Evolutionary conservation across 345 rosid genomes (phyloP).

Genomic region (Boechera retrofracta): DNA sequence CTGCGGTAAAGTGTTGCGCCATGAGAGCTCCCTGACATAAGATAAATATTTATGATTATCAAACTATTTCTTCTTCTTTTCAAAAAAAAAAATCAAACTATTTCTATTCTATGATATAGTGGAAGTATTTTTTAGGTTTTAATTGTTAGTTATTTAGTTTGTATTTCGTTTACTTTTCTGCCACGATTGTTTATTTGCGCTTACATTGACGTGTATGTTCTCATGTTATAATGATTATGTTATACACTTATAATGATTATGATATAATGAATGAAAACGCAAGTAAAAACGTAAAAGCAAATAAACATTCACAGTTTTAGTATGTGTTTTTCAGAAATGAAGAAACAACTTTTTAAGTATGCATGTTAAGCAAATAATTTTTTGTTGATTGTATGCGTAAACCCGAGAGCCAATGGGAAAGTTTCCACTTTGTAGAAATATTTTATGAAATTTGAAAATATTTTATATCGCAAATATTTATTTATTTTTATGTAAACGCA

Average conservation of each 20-base stretch:
- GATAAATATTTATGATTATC: neutral
- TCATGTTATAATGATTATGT: too few relatives aligned
- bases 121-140: neutral
- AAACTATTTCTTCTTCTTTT: neutral
- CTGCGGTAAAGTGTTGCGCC: conserved; percentile 55
- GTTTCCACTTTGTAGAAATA: too few relatives aligned
- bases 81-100: neutral
- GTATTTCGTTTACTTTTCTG: neutral
- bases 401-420: too few relatives aligned
- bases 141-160: neutral
- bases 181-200: neutral
- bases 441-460: neutral
- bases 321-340: too few relatives aligned
- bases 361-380: too few relatives aligned
- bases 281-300: too few relatives aligned
- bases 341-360: too few relatives aligned
- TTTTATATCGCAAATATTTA: neutral
- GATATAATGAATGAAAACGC: too few relatives aligned
- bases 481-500: neutral
- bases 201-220: too few relatives aligned
- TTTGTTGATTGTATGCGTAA: too few relatives aligned
- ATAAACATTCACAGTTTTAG: too few relatives aligned
- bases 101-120: neutral
- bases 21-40: conserved; percentile 33
- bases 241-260: too few relatives aligned